phyloP scores from a whole-genome alignment of 192 early-diverging fungal species.

The Entomortierella chlamydospora region DNA sequence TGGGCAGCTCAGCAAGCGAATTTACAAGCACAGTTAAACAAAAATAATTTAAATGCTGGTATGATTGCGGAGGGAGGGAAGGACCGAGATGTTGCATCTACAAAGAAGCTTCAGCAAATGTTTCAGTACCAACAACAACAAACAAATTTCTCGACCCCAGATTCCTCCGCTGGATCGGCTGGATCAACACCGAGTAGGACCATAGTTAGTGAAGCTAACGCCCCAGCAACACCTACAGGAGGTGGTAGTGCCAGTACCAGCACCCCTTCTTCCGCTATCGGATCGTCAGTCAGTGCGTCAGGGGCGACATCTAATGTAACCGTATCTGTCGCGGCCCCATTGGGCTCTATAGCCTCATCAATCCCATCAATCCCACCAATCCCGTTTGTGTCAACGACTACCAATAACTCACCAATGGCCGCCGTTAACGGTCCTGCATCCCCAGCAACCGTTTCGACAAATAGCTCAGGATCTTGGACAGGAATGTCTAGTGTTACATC shows the following conservation, averaged over 20 bases:
- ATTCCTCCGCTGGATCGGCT: not conserved
- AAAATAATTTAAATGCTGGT: constrained; percentile 17
- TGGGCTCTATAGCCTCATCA: too few species aligned
- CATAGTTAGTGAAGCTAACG: not conserved
- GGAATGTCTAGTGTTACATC: constrained; percentile 1
- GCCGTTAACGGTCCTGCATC: not conserved
- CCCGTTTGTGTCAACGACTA: too few species aligned
- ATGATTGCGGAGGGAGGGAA: constrained; percentile 8
- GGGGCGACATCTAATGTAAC: too few species aligned
- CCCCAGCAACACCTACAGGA: not conserved
- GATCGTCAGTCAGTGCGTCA: not conserved
- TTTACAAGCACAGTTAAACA: constrained; percentile 15
- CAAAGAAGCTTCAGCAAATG: constrained; percentile 17
- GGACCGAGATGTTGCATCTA: not conserved
- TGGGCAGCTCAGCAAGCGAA: constrained; percentile 21
- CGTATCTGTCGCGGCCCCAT: too few species aligned
- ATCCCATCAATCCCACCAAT: too few species aligned
- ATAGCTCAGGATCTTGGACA: not conserved
- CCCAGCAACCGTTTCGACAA: not conserved
- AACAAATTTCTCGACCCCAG: not conserved
- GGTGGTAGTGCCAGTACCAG: too few species aligned
- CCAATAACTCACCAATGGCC: not conserved
- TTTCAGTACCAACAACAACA: constrained; percentile 13
- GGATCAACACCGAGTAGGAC: not conserved
- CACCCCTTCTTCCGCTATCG: not conserved